Evolutionary conservation across 352 stramenopile species (phyloP), one percentile per base, ranked within the genome.

Genomic region (Phytophthora palmivora): DNA sequence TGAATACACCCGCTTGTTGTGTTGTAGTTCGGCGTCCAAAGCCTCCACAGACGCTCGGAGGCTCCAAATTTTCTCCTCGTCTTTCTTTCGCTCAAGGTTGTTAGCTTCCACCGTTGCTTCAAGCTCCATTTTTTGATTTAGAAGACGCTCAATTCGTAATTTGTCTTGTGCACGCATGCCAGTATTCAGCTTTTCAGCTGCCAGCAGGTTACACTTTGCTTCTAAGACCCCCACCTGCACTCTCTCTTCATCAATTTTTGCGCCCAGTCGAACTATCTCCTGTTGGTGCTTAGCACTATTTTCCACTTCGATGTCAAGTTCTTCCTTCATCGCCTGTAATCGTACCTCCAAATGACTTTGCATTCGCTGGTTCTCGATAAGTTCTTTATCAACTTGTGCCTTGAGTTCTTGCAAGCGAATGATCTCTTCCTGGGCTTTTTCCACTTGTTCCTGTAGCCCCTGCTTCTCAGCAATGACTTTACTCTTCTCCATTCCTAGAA

Each of bases 151-250:
- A 24, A 95, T 93, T 0, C 82, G 82, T 14, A 92, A 65, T 38
- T 92, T 92, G 58, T 95, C 86, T 67, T 91, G 82, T 7, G 81
- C 81, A 0, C 82, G 77, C 82, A 92, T 92, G 10, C 79, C 83
- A 4, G 75, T 86, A 49, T 91, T 92, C 37, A 88, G 76, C 53
- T 93, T 93, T 55, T 92, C 86, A 0, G 74, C 77, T 11, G 73
- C 68, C 5, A 92, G 42, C 1, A 94, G 51, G 26, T 87, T 87
- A 57, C 79, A 83, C 26, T 90, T 89, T 1, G 82, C 82, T 32
- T 93, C 80, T 3, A 93, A 51, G 4, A 92, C 78, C 2, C 77
- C 74, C 7, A 76, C 67, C 11, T 92, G 75, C 15, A 87, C 76
- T 30, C 79, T 79, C 42, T 88, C 78, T 49, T 92, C 78, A 24